Percentiles rank a stretch among this genome's conserved stretches.
Evolutionary conservation across 352 stramenopile species (phyloP).

Genomic region (Phytophthora pini): DNA sequence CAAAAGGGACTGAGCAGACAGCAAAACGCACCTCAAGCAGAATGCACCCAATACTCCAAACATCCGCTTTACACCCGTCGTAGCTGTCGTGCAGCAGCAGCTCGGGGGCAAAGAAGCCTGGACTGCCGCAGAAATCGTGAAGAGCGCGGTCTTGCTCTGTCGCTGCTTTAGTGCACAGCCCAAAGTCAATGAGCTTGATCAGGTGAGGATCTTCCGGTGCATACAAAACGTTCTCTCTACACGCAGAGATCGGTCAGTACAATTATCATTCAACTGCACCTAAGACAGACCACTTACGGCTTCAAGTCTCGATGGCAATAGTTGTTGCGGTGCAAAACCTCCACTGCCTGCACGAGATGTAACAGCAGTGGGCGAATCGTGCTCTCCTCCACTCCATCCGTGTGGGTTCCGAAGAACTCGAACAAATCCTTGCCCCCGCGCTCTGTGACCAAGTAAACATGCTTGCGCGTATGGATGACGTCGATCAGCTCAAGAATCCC

Average conservation of each 20-base stretch:
- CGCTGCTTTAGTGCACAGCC: conserved; percentile 63
- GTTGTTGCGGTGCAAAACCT: conserved; percentile 64
- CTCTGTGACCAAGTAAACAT: conserved; percentile 88
- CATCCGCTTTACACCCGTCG: conserved; percentile 77
- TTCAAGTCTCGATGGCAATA: conserved; percentile 86
- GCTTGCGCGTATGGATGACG: conserved; percentile 78
- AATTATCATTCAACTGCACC: background rate
- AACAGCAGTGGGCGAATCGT: conserved; percentile 52
- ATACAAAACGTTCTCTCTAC: conserved; percentile 80
- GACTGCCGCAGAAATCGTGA: conserved; percentile 80
- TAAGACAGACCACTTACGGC: conserved; percentile 41
- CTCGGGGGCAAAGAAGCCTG: conserved; percentile 89
- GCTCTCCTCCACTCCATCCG: conserved; percentile 54
- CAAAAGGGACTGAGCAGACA: background rate
- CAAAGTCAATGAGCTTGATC: conserved; percentile 87
- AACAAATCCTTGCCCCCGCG: conserved; percentile 86
- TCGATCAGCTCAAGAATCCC: conserved; percentile 75
- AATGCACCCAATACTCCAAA: conserved; percentile 90
- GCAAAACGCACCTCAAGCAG: conserved; percentile 63
- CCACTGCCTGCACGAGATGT: conserved; percentile 56
- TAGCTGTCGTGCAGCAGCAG: conserved; percentile 73
- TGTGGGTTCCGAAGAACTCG: conserved; percentile 69
- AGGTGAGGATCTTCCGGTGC: conserved; percentile 35
- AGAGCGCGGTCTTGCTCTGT: conserved; percentile 46
- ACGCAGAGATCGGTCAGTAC: conserved; percentile 1